Evolutionary conservation across 2,329 filamentous ascomycete species (phyloP), one percentile per base, ranked within the genome.

Genomic region (Scedosporium aurantiacum): DNA sequence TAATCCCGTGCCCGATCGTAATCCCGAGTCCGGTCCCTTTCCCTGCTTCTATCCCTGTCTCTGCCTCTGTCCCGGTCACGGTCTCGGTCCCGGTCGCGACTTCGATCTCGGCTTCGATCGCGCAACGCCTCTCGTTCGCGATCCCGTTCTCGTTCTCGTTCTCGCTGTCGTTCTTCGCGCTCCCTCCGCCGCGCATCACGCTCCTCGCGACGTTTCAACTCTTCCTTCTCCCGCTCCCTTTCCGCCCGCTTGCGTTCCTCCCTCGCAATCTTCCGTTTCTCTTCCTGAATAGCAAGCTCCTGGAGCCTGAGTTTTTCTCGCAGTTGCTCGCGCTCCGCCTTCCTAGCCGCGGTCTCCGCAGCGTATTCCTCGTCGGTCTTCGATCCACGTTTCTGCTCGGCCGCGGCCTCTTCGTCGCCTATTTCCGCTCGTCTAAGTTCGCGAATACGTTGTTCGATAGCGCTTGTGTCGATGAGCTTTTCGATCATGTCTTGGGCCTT

Each of bases 281-380:
- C 82, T 68, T 82, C 85, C 61, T 86, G 80, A 40, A 83, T 81
- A 61, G 83, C 81, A 21, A 78, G 78, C 64, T 87, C 82, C 65
- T 83, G 81, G 54, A 78, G 78, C 60, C 81, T 77, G 18, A 86
- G 74, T 66, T 86, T 82, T 56, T 85, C 81, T 61, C 85, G 79
- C 8, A 85, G 76, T 40, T 79, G 79, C 64, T 86, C 83, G 10
- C 88, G 82, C 61, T 85, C 82, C 7, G 79, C 77, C 40, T 82
- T 77, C 58, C 85, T 82, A 5, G 75, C 77, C 8, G 82, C 80
- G 1, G 86, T 86, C 63, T 90, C 88, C 56, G 80, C 80, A 1
- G 82, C 85, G 70, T 91, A 93, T 57, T 88, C 85, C 61, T 86
- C 83, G 66, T 93, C 89, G 1, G 85, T 88, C 71, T 89, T 91